Evolutionary conservation across 441 rosid genomes (phyloP).

Genomic region (Pelargonium fulgidum): DNA sequence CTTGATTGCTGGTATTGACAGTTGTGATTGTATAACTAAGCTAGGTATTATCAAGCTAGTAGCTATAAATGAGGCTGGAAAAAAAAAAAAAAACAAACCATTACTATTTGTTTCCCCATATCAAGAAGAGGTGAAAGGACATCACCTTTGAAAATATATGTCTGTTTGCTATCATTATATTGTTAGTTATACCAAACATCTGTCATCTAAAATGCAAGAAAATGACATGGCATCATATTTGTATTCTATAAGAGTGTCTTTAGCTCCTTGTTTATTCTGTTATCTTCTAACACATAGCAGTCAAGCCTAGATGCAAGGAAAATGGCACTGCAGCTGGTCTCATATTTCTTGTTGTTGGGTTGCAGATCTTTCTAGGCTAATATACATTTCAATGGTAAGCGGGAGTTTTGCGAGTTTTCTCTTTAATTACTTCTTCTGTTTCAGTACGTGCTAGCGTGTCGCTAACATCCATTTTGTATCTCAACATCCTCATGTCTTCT

Average conservation of each 20-base stretch:
- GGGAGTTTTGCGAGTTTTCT: background rate
- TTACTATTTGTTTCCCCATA: too few relatives aligned
- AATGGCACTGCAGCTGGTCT: background rate
- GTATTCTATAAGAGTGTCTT: background rate
- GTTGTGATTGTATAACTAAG: too few relatives aligned
- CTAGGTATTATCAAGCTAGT: too few relatives aligned
- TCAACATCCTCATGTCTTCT: background rate
- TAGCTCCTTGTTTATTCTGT: background rate
- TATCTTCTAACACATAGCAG: too few relatives aligned
- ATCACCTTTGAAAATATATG: background rate
- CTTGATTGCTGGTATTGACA: too few relatives aligned
- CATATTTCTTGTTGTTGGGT: background rate
- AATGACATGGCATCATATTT: background rate
- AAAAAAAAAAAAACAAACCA: too few relatives aligned
- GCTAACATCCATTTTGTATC: too few relatives aligned
- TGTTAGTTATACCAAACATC: slow-evolving; percentile 3
- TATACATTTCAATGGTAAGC: background rate
- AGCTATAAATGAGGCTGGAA: too few relatives aligned
- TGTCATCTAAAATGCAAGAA: slow-evolving; percentile 1
- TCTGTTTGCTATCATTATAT: background rate
- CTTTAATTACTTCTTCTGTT: too few relatives aligned
- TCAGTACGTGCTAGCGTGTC: background rate
- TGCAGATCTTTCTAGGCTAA: background rate
- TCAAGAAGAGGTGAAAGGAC: background rate
- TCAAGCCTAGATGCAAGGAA: too few relatives aligned